Evolutionary conservation across 768 basidiomycete species (phyloP).

Genomic region (Rhodotorula diobovata): DNA sequence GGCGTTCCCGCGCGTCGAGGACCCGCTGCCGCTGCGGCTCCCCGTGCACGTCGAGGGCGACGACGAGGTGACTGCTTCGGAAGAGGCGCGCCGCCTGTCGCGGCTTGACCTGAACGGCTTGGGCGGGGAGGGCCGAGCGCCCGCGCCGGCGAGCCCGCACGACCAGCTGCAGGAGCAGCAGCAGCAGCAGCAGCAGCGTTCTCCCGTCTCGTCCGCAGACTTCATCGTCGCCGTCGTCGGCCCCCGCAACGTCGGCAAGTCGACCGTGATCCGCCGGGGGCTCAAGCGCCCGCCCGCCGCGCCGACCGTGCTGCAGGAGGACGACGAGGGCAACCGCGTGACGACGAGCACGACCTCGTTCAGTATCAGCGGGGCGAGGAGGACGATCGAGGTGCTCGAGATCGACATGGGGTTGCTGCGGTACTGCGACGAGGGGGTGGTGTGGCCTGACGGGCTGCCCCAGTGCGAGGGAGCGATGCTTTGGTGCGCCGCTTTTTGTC

Average conservation of each 20-base stretch:
- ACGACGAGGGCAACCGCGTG: conserved; percentile 38
- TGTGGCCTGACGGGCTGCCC: conserved; percentile 59
- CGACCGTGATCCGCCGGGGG: conserved; percentile 71
- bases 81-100: not conserved
- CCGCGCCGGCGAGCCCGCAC: no score
- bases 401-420: conserved; percentile 37
- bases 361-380: conserved; percentile 44
- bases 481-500: conserved; percentile 50
- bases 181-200: not conserved
- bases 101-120: not conserved
- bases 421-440: conserved; percentile 31
- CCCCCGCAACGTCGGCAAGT: conserved; percentile 73
- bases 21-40: not conserved
- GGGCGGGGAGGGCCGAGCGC: no score
- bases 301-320: conserved; percentile 23
- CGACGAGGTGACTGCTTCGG: not conserved
- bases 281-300: conserved; percentile 50
- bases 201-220: conserved; percentile 16
- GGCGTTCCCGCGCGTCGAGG: not conserved
- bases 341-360: conserved; percentile 26
- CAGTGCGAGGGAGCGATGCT: conserved; percentile 71
- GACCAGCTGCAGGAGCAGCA: not conserved
- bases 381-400: conserved; percentile 46
- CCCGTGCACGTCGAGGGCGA: not conserved
- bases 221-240: conserved; percentile 67